Base-by-base conservation (phyloP, 2,329 filamentous ascomycete species). In the Colletotrichum sp. region DNA sequence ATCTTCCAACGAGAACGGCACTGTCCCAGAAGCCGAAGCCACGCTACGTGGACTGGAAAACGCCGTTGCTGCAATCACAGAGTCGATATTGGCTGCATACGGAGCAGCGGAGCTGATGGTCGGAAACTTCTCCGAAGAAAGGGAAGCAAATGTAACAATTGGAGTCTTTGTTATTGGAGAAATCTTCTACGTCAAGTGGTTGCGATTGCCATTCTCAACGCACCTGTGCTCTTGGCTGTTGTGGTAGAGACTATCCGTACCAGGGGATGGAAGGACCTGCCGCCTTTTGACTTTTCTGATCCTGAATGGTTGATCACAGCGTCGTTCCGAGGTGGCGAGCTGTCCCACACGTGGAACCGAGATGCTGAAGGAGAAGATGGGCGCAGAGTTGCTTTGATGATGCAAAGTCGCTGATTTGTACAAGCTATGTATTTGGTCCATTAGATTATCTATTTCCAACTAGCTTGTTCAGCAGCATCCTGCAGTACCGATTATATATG, bases 91-190 rank as follows among this genome's bases (percentile, higher is more conserved):
- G 5, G 79, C 80, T 16, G 78, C 80, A 3, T 86, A 85, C 66
- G 80, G 80, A 8, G 80, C 80, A 4, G 82, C 82, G 3, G 83
- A 85, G 71, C 78, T 85, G 8, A 84, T 85, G 81, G 81, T 85
- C 9, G 81, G 79, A 11, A 75, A 77, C 15, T 39, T 76, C 8
- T 61, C 73, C 16, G 34, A 68, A 36, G 62, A 66, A 29, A 66
- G 39, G 4, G 69, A 44, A 15, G 61, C 36, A 4, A 77, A 79
- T 5, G 75, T 77, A 78, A 80, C 81, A 16, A 49, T 64, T 12
- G 78, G 30, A 7, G 44, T 63, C 1, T 65, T 75, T 27, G 49
- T 71, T 25, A 49, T 75, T 27, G 72, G 72, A 19, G 59, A 75
- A 32, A 27, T 29, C 29, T 39, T 57, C 25, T 69, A 69, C 22